Conservation (phyloP, 1,139 yeast genomes). For the Candida sp. region DNA sequence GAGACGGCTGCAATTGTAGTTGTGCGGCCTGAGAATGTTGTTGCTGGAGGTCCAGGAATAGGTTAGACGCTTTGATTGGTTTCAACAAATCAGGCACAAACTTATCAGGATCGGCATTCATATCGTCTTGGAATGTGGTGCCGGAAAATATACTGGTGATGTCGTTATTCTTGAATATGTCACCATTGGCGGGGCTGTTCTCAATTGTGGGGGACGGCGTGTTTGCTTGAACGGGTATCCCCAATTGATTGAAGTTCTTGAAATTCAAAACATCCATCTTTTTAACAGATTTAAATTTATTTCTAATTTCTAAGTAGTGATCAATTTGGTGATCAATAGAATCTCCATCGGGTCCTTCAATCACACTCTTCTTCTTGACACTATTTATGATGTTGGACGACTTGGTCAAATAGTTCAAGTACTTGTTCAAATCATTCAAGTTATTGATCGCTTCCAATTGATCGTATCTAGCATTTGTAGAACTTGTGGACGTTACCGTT, state of each 20-base stretch:
- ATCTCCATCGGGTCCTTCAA: slow-evolving; percentile 4
- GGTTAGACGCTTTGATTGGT: slow-evolving; percentile 23
- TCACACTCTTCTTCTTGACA: slow-evolving; percentile 36
- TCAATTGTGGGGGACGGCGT: slow-evolving; percentile 3
- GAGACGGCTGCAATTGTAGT: not conserved
- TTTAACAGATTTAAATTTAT: slow-evolving; percentile 26
- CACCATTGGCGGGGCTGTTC: not conserved
- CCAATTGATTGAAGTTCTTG: slow-evolving; percentile 1
- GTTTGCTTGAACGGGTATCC: not conserved
- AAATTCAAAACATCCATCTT: slow-evolving; percentile 18
- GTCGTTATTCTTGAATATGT: slow-evolving; percentile 1
- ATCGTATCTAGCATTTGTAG: slow-evolving; percentile 23
- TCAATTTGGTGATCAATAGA: slow-evolving; percentile 39
- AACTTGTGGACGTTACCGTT: slow-evolving; percentile 8
- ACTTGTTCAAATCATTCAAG: slow-evolving; percentile 46
- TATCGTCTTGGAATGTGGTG: slow-evolving; percentile 6
- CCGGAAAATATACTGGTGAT: slow-evolving; percentile 6
- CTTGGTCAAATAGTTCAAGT: slow-evolving; percentile 43
- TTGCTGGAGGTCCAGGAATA: slow-evolving; percentile 19
- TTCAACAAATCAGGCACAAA: slow-evolving; percentile 26
- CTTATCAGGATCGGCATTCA: not conserved
- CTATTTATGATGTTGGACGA: slow-evolving; percentile 44
- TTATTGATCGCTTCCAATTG: slow-evolving; percentile 47
- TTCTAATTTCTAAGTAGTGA: slow-evolving; percentile 33
- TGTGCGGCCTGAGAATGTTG: not conserved